A percentile compares a stretch with the other conserved stretches of the same genome.
phyloP scores from a whole-genome alignment of 768 basidiomycete species.

The Phaeotremella skinneri region DNA sequence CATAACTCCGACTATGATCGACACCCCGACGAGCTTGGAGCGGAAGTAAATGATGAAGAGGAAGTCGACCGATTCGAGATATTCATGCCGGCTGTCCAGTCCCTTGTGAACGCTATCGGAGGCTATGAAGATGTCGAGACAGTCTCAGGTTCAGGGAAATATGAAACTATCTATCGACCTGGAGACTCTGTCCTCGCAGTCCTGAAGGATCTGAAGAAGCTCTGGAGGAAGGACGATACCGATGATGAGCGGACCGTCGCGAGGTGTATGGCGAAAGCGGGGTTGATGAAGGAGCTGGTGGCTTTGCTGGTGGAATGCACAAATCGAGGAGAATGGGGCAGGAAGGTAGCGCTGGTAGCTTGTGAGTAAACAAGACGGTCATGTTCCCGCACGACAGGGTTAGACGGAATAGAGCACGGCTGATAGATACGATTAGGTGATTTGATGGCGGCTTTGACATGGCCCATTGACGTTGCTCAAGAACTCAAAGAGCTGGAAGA shows the following conservation, averaged over 20 bases:
- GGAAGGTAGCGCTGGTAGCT: conserved; percentile 50
- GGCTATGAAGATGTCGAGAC: conserved; percentile 48
- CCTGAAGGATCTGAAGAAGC: conserved; percentile 86
- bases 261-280: conserved; percentile 84
- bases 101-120: conserved; percentile 50
- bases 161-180: conserved; percentile 48
- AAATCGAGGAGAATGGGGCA: conserved; percentile 49
- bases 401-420: background rate
- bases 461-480: conserved; percentile 94
- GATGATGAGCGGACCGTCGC: conserved; percentile 96
- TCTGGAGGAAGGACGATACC: conserved; percentile 94
- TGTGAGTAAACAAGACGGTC: conserved; percentile 32
- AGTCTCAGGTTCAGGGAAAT: conserved; percentile 15
- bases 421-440: conserved; percentile 57
- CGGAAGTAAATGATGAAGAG: conserved; percentile 4
- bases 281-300: conserved; percentile 79
- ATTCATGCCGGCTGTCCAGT: conserved; percentile 50
- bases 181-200: conserved; percentile 51
- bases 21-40: background rate
- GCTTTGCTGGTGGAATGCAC: conserved; percentile 63
- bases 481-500: conserved; percentile 86
- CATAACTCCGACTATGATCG: background rate
- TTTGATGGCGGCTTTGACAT: conserved; percentile 93
- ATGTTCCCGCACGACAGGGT: background rate
- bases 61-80: conserved; percentile 35